Base-by-base conservation (phyloP, 352 stramenopile genomes). In the Phytophthora megakarya region DNA sequence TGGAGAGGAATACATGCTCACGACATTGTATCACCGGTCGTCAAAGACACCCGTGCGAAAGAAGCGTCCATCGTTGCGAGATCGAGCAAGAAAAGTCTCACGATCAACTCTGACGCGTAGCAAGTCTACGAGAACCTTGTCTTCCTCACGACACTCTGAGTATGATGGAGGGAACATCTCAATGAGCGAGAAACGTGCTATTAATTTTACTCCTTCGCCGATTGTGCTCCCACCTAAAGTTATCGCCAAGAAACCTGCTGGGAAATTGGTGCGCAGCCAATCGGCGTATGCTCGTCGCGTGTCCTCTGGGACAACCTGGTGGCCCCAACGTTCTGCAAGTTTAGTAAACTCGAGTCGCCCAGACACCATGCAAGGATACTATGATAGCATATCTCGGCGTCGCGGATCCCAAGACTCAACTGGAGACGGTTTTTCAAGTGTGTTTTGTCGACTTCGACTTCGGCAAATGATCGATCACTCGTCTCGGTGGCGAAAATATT, bases 1-100 rank as follows among this genome's bases (percentile, higher is more conserved):
- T 15, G 30, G 70, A 5, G 55, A 81, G 4, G 79, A 84, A n/a
- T 88, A 80, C 49, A 70, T 88, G 55, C 65, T 88, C 3, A 82
- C 74, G 10, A 86, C 79, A 12, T 49, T 86, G 9, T 85, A 78
- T 42, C 80, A 88, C 13, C 54, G 77, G 1, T 75, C 74, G 5
- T 69, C 70, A 1, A 61, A 54, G 54, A n/a, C 40, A 1, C 47
- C 53, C 5, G 38, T 37, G 11, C 56, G 33, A 32, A 51, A 35
- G 8, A 47, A 64, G 44, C 42, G 58, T 11, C 15, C 49, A 15
- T 71, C 66, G 1, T 16, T 78, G 11, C 54, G 61, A 40, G 44
- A 67, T 19, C 47, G 52, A 37, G 45, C 45, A 6, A 57, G 42
- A 18, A 58, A 30, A 9, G n/a, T 26, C 6, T 32, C 52, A 2